Conservation (phyloP, 768 basidiomycete genomes). For the Panus rudis region DNA sequence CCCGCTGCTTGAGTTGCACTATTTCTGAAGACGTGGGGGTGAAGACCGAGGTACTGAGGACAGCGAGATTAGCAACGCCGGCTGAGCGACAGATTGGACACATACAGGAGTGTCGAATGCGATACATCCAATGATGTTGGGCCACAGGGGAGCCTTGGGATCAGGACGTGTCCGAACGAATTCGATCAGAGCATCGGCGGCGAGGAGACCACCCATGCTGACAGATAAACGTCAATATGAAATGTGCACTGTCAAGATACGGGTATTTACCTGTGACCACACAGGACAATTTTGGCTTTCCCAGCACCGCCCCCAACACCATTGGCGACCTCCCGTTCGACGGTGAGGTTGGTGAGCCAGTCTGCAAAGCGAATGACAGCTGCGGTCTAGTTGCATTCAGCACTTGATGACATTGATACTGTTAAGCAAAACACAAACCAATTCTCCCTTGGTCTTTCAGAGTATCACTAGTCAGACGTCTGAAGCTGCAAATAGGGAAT, state of each 20-base stretch:
- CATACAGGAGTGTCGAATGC: conserved; percentile 89
- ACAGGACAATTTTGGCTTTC: conserved; percentile 71
- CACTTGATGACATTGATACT: no score
- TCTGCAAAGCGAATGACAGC: conserved; percentile 84
- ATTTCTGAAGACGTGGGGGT: conserved; percentile 83
- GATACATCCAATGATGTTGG: conserved; percentile 74
- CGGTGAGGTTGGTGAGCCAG: conserved; percentile 85
- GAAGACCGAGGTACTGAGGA: conserved; percentile 75
- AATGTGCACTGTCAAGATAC: background rate
- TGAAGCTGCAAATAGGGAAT: background rate
- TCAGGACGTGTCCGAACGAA: conserved; percentile 66
- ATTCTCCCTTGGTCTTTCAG: conserved; percentile 76
- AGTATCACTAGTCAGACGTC: conserved; percentile 1
- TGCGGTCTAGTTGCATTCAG: conserved; percentile 42
- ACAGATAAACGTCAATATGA: background rate
- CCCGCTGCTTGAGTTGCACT: conserved; percentile 66
- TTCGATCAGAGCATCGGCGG: conserved; percentile 75
- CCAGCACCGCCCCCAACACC: conserved; percentile 72
- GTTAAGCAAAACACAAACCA: conserved; percentile 43
- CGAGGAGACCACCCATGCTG: conserved; percentile 91
- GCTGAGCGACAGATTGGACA: conserved; percentile 6
- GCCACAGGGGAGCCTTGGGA: conserved; percentile 69
- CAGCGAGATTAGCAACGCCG: conserved; percentile 2
- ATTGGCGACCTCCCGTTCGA: conserved; percentile 74
- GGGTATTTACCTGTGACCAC: conserved; percentile 71